Conservation (phyloP, 495 filamentous ascomycete species). For the Penicillium robsamsonii region DNA sequence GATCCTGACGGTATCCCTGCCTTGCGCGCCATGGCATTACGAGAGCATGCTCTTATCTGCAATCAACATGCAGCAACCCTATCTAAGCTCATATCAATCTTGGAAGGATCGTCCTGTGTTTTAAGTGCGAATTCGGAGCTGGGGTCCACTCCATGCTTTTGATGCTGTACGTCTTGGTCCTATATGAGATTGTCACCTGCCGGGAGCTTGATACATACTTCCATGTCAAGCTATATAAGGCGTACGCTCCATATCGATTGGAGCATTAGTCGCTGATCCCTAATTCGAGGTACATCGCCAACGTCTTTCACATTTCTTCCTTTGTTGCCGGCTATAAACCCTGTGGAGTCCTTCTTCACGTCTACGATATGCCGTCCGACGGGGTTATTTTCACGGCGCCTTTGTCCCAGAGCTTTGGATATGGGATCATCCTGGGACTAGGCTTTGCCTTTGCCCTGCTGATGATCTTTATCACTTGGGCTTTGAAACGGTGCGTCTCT, state of each 20-base stretch:
- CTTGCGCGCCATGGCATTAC: constrained; percentile 7
- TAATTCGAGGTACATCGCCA: background rate
- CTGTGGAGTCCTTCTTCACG: background rate
- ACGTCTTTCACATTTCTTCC: background rate
- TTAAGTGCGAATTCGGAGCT: constrained; percentile 33
- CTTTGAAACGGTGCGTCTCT: constrained; percentile 58
- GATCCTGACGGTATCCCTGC: background rate
- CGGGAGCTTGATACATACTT: background rate
- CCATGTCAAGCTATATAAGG: background rate
- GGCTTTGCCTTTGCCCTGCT: constrained; percentile 73
- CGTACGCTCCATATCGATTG: background rate
- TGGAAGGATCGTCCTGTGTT: background rate
- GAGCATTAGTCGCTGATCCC: background rate
- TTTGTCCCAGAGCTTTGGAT: constrained; percentile 69
- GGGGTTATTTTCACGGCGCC: constrained; percentile 47
- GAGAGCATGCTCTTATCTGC: constrained; percentile 12
- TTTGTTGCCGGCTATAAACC: background rate
- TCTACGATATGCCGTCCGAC: background rate
- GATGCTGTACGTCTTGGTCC: background rate
- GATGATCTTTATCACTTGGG: constrained; percentile 80
- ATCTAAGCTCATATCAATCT: constrained; percentile 11
- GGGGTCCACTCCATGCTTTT: background rate
- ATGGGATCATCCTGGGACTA: constrained; percentile 79
- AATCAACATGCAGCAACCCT: background rate
- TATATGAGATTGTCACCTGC: constrained; percentile 3